Conservation (phyloP, 2,329 filamentous ascomycete species). For the Alternaria arborescens region DNA sequence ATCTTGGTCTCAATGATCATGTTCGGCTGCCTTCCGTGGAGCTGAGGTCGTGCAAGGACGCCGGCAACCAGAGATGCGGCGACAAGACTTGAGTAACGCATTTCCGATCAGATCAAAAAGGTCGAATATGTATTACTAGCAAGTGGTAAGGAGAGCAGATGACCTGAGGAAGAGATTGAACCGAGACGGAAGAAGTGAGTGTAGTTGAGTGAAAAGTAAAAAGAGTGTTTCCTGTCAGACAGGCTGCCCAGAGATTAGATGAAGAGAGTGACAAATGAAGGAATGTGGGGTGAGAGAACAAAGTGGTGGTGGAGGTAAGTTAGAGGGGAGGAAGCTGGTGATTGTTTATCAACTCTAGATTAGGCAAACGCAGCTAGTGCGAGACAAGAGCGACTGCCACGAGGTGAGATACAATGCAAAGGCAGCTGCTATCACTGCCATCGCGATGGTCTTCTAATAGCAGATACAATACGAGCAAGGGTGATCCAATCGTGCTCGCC, state of each 20-base stretch:
- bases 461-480: background rate
- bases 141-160: constrained; percentile 19
- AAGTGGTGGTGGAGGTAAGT: constrained; percentile 20
- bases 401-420: background rate
- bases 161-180: constrained; percentile 4
- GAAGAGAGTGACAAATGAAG: constrained; percentile 27
- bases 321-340: constrained; percentile 10
- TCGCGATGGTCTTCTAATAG: background rate
- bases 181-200: constrained; percentile 30
- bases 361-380: constrained; percentile 14
- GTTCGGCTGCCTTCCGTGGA: constrained; percentile 27
- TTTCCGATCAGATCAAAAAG: constrained; percentile 25
- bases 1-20: constrained; percentile 34
- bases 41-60: constrained; percentile 35
- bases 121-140: constrained; percentile 9
- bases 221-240: constrained; percentile 35
- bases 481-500: background rate
- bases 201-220: constrained; percentile 29
- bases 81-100: constrained; percentile 40
- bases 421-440: background rate
- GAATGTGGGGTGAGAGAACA: constrained; percentile 30
- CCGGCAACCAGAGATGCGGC: constrained; percentile 36
- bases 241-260: constrained; percentile 32
- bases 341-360: constrained; percentile 21
- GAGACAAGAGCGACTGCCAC: constrained; percentile 16